phyloP scores from a whole-genome alignment of 2,329 filamentous ascomycete species.

The Phoma herbarum region DNA sequence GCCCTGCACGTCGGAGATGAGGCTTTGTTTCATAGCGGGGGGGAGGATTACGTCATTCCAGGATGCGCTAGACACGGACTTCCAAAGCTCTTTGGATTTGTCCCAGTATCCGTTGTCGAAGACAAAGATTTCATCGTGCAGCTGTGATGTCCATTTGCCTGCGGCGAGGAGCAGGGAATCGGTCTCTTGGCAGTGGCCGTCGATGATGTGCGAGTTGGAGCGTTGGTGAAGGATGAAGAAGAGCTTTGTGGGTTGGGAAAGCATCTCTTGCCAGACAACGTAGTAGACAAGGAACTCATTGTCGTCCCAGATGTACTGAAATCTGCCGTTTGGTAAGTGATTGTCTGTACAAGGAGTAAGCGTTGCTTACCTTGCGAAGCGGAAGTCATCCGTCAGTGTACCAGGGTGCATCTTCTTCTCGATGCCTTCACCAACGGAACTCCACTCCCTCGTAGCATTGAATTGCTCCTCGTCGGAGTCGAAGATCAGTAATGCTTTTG shows the following conservation, averaged over 20 bases:
- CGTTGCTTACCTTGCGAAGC: slow-evolving; percentile 32
- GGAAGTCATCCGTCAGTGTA: slow-evolving; percentile 30
- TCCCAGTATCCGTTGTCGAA: slow-evolving; percentile 69
- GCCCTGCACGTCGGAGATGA: slow-evolving; percentile 69
- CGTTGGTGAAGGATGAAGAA: slow-evolving; percentile 37
- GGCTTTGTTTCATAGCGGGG: slow-evolving; percentile 66
- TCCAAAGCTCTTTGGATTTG: slow-evolving; percentile 67
- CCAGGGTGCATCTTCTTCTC: slow-evolving; percentile 37
- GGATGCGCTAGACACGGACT: slow-evolving; percentile 54
- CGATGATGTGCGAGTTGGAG: slow-evolving; percentile 17
- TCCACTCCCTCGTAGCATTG: slow-evolving; percentile 31
- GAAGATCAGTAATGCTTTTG: slow-evolving; percentile 26
- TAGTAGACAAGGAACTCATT: slow-evolving; percentile 43
- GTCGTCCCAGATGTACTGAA: slow-evolving; percentile 42
- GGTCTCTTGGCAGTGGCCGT: slow-evolving; percentile 36
- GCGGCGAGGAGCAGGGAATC: slow-evolving; percentile 64
- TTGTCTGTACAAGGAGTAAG: background rate
- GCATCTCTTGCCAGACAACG: slow-evolving; percentile 37
- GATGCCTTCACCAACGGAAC: slow-evolving; percentile 34
- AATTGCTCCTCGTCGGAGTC: slow-evolving; percentile 33
- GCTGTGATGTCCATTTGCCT: slow-evolving; percentile 62
- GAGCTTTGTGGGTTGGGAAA: slow-evolving; percentile 30
- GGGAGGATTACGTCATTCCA: slow-evolving; percentile 74
- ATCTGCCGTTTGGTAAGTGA: slow-evolving; percentile 22
- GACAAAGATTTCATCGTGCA: slow-evolving; percentile 71